These are phyloP conservation scores for Seminavis robusta DNA, from an alignment of 108 stramenopile genomes.

Conservation along the genomic window DNA sequence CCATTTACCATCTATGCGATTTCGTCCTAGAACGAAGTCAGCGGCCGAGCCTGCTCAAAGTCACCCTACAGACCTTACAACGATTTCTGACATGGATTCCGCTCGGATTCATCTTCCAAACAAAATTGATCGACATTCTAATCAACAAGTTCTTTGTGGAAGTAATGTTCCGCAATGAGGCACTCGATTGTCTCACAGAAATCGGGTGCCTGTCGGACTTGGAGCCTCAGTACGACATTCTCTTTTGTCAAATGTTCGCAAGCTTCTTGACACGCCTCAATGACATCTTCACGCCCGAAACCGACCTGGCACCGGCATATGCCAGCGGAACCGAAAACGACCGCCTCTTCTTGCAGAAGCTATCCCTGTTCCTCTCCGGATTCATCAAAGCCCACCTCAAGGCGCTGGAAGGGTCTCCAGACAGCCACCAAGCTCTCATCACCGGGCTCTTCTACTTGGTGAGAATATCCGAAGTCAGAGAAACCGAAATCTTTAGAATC, in stretches of 20 bases:
- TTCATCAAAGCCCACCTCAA: conserved; percentile 90
- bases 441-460: conserved; percentile 93
- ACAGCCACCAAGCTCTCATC: conserved; percentile 80
- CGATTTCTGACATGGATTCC: conserved; percentile 99
- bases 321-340: conserved; percentile 91
- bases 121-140: conserved; percentile 86
- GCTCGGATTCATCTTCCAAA: conserved; percentile 96
- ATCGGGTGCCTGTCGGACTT: conserved; percentile 90
- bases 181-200: conserved; percentile 97
- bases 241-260: conserved; percentile 81
- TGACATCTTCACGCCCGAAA: conserved; percentile 82
- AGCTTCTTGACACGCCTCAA: conserved; percentile 74
- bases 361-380: conserved; percentile 93
- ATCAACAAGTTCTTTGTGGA: conserved; percentile 92
- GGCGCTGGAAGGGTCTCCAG: conserved; percentile 84
- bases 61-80: conserved; percentile 93
- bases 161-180: conserved; percentile 87
- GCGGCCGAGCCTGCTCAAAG: conserved; percentile 76
- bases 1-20: conserved; percentile 96
- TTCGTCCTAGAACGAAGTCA: conserved; percentile 92
- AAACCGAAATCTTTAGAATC: conserved; percentile 98
- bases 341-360: conserved; percentile 89
- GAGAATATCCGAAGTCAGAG: conserved; percentile 90
- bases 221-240: conserved; percentile 88
- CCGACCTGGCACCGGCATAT: conserved; percentile 78